Conservation (phyloP, 345 rosid genomes). For the Eucalyptus urophylla region DNA sequence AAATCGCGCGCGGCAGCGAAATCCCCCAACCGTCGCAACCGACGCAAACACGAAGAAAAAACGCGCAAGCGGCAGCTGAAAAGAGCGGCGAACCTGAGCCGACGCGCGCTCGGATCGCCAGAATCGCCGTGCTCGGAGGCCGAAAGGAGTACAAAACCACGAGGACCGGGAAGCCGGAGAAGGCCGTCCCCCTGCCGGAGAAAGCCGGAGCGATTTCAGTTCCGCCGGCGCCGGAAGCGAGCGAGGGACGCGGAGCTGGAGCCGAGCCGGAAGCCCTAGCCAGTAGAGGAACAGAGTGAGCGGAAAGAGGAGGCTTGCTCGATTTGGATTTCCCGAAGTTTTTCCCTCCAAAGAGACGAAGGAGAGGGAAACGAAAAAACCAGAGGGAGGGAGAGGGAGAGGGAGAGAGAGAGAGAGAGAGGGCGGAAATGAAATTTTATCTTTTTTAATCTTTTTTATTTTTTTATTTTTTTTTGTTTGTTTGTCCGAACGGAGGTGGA, state of each 20-base stretch:
- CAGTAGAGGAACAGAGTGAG: background rate
- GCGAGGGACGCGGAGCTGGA: background rate
- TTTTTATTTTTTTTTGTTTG: background rate
- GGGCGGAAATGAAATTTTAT: background rate
- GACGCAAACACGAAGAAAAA: background rate
- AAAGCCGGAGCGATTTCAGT: background rate
- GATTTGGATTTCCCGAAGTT: background rate
- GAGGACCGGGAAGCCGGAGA: background rate
- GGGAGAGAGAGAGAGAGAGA: background rate
- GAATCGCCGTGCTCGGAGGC: background rate
- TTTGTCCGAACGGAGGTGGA: background rate
- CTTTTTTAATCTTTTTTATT: background rate
- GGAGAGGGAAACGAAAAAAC: background rate
- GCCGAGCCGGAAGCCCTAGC: background rate
- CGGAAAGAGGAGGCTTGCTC: background rate
- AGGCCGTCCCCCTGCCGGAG: background rate
- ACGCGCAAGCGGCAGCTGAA: background rate
- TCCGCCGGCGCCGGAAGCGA: background rate
- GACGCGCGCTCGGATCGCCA: background rate
- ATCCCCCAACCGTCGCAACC: background rate
- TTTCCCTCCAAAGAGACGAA: constrained; percentile 1
- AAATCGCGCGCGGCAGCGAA: background rate
- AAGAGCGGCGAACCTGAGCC: background rate
- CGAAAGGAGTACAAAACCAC: background rate
- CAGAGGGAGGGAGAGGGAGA: background rate